These are phyloP conservation scores for Diaporthe vaccinii DNA, from an alignment of 2,329 filamentous ascomycete genomes.

Conservation along the genomic window DNA sequence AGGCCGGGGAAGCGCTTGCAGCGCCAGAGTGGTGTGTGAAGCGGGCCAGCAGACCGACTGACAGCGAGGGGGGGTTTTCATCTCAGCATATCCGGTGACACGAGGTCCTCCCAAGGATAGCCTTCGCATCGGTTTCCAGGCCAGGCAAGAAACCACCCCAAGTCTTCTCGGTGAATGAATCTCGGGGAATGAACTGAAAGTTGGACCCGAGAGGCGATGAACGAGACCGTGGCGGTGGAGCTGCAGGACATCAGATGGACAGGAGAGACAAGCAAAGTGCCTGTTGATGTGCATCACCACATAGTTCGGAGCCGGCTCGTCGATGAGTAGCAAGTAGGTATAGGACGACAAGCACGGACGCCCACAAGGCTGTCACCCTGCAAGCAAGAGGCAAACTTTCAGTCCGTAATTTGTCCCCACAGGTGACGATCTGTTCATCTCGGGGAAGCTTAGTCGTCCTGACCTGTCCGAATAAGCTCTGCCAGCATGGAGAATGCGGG, in stretches of 20 bases:
- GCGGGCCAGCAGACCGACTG: conserved; percentile 2
- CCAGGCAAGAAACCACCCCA: conserved; percentile 5
- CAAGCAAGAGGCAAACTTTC: conserved; percentile 28
- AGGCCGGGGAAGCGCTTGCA: conserved; percentile 14
- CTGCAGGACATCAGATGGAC: conserved; percentile 24
- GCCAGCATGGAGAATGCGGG: conserved; percentile 19
- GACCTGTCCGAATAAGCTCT: conserved; percentile 24
- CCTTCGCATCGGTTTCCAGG: conserved; percentile 35
- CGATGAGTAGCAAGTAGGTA: background rate
- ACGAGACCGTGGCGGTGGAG: conserved; percentile 23
- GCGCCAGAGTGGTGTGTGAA: conserved; percentile 15
- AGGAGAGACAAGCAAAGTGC: conserved; percentile 24
- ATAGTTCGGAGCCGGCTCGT: conserved; percentile 27
- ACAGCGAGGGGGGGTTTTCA: conserved; percentile 19
- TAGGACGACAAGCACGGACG: conserved; percentile 7
- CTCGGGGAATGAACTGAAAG: conserved; percentile 33
- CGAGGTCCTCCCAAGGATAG: conserved; percentile 7
- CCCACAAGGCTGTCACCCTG: conserved; percentile 13
- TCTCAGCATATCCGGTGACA: conserved; percentile 15
- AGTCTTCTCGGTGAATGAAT: conserved; percentile 23
- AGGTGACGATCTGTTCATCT: conserved; percentile 33
- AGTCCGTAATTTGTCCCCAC: conserved; percentile 33
- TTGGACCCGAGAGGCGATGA: conserved; percentile 13
- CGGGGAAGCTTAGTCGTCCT: conserved; percentile 31
- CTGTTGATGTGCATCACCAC: conserved; percentile 26